Base-by-base conservation (phyloP, 2,329 filamentous ascomycete species). In the Talaromyces pinophilus region DNA sequence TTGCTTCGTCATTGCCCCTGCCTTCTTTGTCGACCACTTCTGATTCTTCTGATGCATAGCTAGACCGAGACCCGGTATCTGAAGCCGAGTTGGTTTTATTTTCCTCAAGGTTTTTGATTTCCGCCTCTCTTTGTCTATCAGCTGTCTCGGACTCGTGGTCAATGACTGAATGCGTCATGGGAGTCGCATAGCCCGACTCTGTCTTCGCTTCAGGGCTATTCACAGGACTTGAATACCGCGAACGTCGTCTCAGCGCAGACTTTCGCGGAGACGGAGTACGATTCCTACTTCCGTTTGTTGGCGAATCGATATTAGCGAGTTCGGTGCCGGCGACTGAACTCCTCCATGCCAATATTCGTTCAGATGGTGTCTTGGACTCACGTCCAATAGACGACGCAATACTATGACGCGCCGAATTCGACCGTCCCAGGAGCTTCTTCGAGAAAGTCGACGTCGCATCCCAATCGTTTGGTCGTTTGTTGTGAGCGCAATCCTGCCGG, bases 271-370 rank as follows among this genome's bases (percentile, higher is more conserved):
- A 84, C 55, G 79, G 76, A 71, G 81, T 85, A 68, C 84, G 75
- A 63, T 76, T 78, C 63, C 72, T 73, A 55, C 73, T 72, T 3
- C 72, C 71, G 40, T 75, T 63, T 7, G 60, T 33, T 13, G 60
- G 76, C 8, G 74, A 73, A 30, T 73, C 78, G 35, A 83, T 76
- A 67, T 80, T 84, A 40, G 80, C 72, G 54, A 81, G 83, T 67
- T 83, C 84, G 5, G 83, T 83, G 64, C 84, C 83, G 17, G 82
- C 81, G 65, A 91, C 85, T 13, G 85, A 85, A 70, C 96, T 92
- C 3, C 93, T 88, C 94, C 94, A 99, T 60, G 88, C 91, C 70
- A 96, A 85, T 70, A 97, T 97, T 17, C 92, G 87, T 69, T 98
- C 94, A 0, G 89, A 83, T 0, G 84, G 81, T 2, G 85, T 85